Conservation (phyloP, 1,284 basidiomycete species). For the Anthracocystis walkeri region DNA sequence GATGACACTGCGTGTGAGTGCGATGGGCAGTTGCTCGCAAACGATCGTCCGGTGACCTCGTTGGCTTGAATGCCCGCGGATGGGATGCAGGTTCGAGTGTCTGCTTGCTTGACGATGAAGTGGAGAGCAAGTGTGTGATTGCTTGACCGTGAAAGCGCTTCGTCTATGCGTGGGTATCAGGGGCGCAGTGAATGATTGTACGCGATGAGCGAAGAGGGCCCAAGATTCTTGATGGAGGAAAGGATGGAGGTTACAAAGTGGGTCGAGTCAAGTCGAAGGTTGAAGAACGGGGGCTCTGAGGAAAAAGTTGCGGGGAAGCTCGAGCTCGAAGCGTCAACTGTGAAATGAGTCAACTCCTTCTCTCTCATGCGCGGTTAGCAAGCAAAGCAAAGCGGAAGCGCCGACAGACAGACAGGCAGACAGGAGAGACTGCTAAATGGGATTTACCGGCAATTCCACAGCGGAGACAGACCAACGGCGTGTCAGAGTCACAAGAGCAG, state of each 20-base stretch:
- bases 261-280: background rate
- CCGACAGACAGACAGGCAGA: background rate
- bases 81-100: background rate
- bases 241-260: background rate
- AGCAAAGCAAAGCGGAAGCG: constrained; percentile 4
- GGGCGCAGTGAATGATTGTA: background rate
- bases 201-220: background rate
- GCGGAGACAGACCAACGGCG: constrained; percentile 6
- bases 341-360: constrained; percentile 10
- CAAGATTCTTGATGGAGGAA: background rate
- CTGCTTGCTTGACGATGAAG: background rate
- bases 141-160: background rate
- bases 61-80: background rate
- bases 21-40: background rate
- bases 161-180: background rate
- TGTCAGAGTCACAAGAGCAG: constrained; percentile 45
- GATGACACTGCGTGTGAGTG: background rate
- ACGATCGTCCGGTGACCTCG: background rate
- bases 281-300: constrained; percentile 2
- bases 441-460: background rate
- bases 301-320: constrained; percentile 31
- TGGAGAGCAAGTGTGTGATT: background rate
- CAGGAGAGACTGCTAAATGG: background rate
- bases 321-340: background rate
- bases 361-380: constrained; percentile 11